A percentile compares a stretch with the other conserved stretches of the same genome.
phyloP scores from a whole-genome alignment of 2,329 filamentous ascomycete species.

The Colletotrichum gloeosporioides region DNA sequence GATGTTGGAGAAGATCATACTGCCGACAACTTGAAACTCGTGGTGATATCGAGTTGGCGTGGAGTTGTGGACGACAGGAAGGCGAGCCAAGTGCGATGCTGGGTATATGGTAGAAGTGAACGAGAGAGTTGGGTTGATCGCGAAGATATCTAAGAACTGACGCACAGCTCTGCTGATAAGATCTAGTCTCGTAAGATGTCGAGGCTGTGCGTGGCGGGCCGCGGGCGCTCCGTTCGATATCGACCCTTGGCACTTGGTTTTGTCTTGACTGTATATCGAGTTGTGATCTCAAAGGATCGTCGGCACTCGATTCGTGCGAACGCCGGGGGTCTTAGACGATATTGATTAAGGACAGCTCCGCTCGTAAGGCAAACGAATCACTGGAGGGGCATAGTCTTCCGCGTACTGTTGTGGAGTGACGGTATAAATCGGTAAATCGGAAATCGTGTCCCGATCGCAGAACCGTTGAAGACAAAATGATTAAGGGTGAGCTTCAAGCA shows the following conservation, averaged over 20 bases:
- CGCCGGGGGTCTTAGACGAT: neutral
- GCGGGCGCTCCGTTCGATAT: neutral
- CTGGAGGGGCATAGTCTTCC: neutral
- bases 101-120: neutral
- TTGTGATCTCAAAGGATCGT: neutral
- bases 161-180: neutral
- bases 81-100: neutral
- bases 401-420: neutral
- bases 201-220: neutral
- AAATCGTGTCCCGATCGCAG: neutral
- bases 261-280: neutral
- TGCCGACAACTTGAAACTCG: neutral
- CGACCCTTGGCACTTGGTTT: neutral
- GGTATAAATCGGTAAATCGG: neutral
- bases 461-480: neutral
- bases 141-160: neutral
- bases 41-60: neutral
- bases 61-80: neutral
- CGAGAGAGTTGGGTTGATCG: neutral
- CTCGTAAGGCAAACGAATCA: neutral
- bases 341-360: neutral
- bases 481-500: neutral
- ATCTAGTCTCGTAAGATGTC: neutral
- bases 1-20: neutral
- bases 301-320: neutral